Percentiles rank a stretch among this genome's conserved stretches.
phyloP scores from a whole-genome alignment of 768 basidiomycete genomes.

The Auriscalpium microsporum region DNA sequence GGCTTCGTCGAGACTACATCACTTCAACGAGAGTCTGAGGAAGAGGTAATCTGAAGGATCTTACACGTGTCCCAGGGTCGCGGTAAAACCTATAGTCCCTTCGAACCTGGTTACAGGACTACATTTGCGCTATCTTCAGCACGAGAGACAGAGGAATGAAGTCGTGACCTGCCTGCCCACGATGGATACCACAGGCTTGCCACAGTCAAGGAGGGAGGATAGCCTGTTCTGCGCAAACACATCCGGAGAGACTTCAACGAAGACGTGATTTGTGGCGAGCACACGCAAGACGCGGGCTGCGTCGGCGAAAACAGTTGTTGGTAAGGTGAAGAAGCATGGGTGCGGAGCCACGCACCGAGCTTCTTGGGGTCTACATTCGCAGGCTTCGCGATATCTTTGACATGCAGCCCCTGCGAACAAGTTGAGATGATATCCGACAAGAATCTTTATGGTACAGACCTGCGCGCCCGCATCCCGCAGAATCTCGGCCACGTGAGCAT shows the following conservation, averaged over 20 bases:
- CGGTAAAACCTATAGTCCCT: conserved; percentile 6
- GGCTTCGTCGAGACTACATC: conserved; percentile 18
- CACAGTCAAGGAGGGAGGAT: conserved; percentile 27
- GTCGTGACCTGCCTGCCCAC: not conserved
- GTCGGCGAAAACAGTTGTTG: not conserved
- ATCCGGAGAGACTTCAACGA: conserved; percentile 28
- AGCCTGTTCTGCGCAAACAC: conserved; percentile 32
- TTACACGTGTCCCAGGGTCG: conserved; percentile 3
- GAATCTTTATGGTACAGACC: not conserved
- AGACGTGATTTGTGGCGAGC: conserved; percentile 32
- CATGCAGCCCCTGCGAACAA: conserved; percentile 5
- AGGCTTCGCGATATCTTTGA: conserved; percentile 1
- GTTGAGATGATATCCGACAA: no score
- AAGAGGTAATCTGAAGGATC: not conserved
- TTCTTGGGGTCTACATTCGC: conserved; percentile 3
- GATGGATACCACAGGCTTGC: conserved; percentile 20
- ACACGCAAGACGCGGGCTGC: conserved; percentile 30
- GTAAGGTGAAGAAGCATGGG: not conserved
- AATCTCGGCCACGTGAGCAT: conserved; percentile 9
- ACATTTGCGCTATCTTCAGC: not conserved
- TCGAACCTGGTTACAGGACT: conserved; percentile 1
- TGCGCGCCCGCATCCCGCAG: conserved; percentile 8
- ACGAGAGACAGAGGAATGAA: not conserved
- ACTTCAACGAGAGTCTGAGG: not conserved
- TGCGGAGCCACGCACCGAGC: conserved; percentile 4